Conservation (phyloP, 805 yeast genomes). For the Starmerella sirachaensis region DNA sequence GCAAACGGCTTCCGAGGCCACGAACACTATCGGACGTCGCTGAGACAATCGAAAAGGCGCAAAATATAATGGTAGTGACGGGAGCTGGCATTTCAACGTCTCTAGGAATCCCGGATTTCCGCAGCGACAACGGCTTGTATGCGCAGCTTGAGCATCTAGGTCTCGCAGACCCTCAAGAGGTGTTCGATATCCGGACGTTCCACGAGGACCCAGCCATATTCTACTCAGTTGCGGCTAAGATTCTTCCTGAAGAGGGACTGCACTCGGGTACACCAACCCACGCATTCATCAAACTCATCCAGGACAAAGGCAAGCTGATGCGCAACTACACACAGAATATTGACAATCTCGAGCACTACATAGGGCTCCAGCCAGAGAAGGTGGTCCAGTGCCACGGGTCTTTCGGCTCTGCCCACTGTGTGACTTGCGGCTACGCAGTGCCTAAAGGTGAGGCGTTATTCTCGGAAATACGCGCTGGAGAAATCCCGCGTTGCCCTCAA, state of each 20-base stretch:
- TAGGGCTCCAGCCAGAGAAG: constrained; percentile 55
- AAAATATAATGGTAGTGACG: constrained; percentile 59
- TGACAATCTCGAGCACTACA: constrained; percentile 73
- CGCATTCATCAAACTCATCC: constrained; percentile 59
- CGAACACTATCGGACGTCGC: constrained; percentile 47
- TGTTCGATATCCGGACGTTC: constrained; percentile 64
- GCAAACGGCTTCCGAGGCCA: constrained; percentile 19
- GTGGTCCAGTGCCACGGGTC: constrained; percentile 88
- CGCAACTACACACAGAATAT: constrained; percentile 87
- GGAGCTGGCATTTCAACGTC: constrained; percentile 93
- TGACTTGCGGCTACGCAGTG: constrained; percentile 55
- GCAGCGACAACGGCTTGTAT: constrained; percentile 81
- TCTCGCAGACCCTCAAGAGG: constrained; percentile 79
- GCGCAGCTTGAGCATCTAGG: constrained; percentile 56
- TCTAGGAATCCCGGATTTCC: constrained; percentile 82
- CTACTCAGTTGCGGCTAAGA: constrained; percentile 75
- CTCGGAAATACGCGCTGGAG: constrained; percentile 44
- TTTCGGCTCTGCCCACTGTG: constrained; percentile 76
- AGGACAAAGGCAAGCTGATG: constrained; percentile 63
- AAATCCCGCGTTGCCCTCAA: constrained; percentile 60
- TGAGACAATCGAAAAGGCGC: constrained; percentile 41
- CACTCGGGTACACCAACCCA: constrained; percentile 58
- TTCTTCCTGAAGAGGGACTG: constrained; percentile 53
- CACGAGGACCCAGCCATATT: constrained; percentile 65
- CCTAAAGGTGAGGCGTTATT: constrained; percentile 51